phyloP scores from a whole-genome alignment of 2,329 filamentous ascomycete species.

The Botrytis deweyae region DNA sequence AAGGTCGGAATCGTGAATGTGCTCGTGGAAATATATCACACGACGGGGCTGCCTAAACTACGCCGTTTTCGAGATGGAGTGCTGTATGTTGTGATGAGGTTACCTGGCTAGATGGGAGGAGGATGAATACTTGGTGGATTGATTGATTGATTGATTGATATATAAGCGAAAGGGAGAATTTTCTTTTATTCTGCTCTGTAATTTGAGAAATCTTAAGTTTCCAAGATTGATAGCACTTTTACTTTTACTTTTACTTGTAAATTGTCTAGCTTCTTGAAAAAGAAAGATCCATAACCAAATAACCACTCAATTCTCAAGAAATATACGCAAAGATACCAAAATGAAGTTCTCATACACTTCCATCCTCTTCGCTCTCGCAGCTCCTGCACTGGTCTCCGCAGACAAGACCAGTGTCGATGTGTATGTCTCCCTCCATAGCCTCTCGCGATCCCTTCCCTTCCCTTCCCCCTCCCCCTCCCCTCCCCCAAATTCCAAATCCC shows the following conservation, averaged over 20 bases:
- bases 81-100: neutral
- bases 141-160: neutral
- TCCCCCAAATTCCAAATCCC: neutral
- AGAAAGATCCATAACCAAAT: neutral
- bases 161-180: neutral
- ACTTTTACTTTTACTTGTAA: neutral
- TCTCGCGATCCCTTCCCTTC: neutral
- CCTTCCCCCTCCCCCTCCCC: too few species aligned
- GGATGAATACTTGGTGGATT: neutral
- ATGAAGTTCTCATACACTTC: slow-evolving; percentile 19
- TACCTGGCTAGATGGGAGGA: neutral
- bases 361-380: slow-evolving; percentile 3
- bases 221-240: too few species aligned
- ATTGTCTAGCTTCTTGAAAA: neutral
- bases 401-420: slow-evolving; percentile 24
- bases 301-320: neutral
- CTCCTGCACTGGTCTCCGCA: neutral
- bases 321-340: neutral
- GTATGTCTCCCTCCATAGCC: slow-evolving; percentile 23
- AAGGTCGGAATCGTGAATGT: neutral
- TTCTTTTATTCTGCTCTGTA: too few species aligned
- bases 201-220: neutral
- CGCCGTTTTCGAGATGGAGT: neutral
- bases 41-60: neutral
- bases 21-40: neutral